Conservation (phyloP, 352 stramenopile species). For the Pythium myriotylum region DNA sequence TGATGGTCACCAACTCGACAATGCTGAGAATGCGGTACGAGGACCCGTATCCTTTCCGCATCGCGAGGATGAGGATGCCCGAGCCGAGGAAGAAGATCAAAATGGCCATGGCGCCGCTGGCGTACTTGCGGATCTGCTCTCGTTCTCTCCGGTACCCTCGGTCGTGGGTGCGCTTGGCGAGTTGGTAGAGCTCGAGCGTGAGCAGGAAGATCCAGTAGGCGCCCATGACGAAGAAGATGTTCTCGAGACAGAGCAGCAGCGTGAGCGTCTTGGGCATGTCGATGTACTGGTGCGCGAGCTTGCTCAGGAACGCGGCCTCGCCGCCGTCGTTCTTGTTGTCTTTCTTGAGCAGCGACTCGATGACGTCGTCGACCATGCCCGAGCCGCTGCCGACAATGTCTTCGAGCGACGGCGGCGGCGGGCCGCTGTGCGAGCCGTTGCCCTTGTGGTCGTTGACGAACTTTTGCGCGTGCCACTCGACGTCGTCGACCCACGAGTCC, state of each 20-base stretch:
- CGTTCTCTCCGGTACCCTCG: constrained; percentile 50
- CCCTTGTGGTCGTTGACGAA: constrained; percentile 15
- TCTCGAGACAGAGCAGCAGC: constrained; percentile 52
- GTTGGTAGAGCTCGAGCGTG: constrained; percentile 58
- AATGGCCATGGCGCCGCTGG: constrained; percentile 37
- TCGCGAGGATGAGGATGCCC: constrained; percentile 43
- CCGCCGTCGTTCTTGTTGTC: constrained; percentile 54
- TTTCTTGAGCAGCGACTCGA: constrained; percentile 37
- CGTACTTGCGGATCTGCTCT: constrained; percentile 52
- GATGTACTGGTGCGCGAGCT: constrained; percentile 53
- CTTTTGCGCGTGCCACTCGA: constrained; percentile 21
- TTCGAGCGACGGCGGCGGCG: constrained; percentile 7
- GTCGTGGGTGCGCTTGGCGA: constrained; percentile 61
- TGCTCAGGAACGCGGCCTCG: constrained; percentile 62
- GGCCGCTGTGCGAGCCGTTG: constrained; percentile 8
- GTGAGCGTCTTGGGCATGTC: constrained; percentile 44
- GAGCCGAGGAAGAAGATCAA: constrained; percentile 36
- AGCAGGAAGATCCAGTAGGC: constrained; percentile 73
- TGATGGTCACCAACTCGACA: constrained; percentile 47
- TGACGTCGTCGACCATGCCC: constrained; percentile 13
- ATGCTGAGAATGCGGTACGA: constrained; percentile 60
- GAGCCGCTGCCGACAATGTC: constrained; percentile 22
- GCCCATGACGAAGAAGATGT: constrained; percentile 65
- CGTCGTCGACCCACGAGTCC: constrained; percentile 28
- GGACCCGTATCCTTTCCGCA: constrained; percentile 53